Percentiles rank a stretch among this genome's conserved stretches.
Evolutionary conservation across 495 filamentous ascomycete species (phyloP).

Genomic region (Bacidia rubella): DNA sequence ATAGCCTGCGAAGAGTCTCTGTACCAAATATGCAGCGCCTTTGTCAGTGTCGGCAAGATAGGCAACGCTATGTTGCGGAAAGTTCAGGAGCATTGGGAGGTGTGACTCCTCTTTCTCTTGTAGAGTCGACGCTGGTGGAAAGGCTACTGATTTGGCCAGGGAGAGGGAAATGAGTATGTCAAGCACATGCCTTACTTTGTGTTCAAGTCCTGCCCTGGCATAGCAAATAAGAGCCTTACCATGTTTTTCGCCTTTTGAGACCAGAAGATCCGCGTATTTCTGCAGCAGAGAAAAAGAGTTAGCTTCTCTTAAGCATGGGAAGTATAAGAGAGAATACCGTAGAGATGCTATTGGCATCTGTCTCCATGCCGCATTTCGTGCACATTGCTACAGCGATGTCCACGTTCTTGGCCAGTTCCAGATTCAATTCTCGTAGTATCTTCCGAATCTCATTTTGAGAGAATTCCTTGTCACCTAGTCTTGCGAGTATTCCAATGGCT

Average conservation of each 20-base stretch:
- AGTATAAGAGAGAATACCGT: constrained; percentile 45
- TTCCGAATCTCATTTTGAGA: constrained; percentile 54
- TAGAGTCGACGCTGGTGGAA: constrained; percentile 49
- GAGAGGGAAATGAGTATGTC: constrained; percentile 78
- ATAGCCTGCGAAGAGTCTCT: constrained; percentile 77
- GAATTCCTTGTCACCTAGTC: constrained; percentile 50
- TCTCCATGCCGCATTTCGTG: constrained; percentile 52
- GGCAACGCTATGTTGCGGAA: constrained; percentile 53
- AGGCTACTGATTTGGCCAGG: constrained; percentile 67
- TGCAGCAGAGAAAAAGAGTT: constrained; percentile 21
- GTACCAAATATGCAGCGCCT: constrained; percentile 66
- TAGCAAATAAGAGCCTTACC: constrained; percentile 77
- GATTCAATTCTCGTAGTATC: constrained; percentile 47
- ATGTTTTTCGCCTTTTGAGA: constrained; percentile 53
- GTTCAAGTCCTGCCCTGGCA: constrained; percentile 56
- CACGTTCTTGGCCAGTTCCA: constrained; percentile 50
- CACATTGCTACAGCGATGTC: constrained; percentile 64
- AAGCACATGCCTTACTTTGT: constrained; percentile 67
- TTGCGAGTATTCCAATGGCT: constrained; percentile 58
- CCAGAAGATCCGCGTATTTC: constrained; percentile 59
- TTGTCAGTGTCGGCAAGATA: constrained; percentile 51
- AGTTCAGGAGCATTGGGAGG: too few relatives aligned
- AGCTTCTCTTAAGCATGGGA: constrained; percentile 3
- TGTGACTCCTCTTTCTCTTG: too few relatives aligned
- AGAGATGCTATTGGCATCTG: constrained; percentile 56